Base-by-base conservation (phyloP, 441 rosid species). In the Lagerstroemia fauriei region DNA sequence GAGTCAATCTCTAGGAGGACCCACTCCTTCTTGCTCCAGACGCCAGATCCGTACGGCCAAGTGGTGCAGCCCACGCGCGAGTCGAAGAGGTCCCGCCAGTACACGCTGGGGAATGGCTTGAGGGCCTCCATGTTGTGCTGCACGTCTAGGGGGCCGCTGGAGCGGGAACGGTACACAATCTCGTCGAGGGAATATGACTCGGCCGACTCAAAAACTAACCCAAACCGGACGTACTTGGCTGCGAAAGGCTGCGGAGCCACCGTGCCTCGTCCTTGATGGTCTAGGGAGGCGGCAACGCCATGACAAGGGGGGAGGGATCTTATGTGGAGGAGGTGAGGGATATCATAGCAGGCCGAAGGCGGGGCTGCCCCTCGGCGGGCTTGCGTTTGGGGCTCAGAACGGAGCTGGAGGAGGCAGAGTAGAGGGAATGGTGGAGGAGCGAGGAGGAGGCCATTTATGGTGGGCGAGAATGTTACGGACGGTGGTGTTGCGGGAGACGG, bases 11-110 rank as follows among this genome's bases (percentile, higher is more conserved):
- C 93, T 0, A 93, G 94, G 27, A 92, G 87, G 13, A 92, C 95
- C 94, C 93, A 92, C 78, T 92, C 94, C 86, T 92, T 92, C 87
- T 92, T 92, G 82, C 91, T 88, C 95, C 93, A 92, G 18, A 91
- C 93, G 0, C 94, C 95, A 10, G 95, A 92, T 46, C 94, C 95
- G 71, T 89, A 92, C 0, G 95, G 94, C 94, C 94, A 92, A 8
- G 89, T 87, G 80, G 92, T 91, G 79, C 90, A 90, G 25, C 95
- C 95, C 61, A 91, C 89, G 12, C 94, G 91, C 9, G 95, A 92
- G 81, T 92, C 95, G 77, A 92, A 92, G 76, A 92, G 90, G 68
- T 89, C 89, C 48, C 92, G 80, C 94, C 93, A 92, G 53, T 92
- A 89, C 17, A 87, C 88, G 25, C 94, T 93, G 78, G 89, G 91